Evolutionary conservation across 2,329 filamentous ascomycete species (phyloP).

Genomic region (Pseudogymnoascus sp.): DNA sequence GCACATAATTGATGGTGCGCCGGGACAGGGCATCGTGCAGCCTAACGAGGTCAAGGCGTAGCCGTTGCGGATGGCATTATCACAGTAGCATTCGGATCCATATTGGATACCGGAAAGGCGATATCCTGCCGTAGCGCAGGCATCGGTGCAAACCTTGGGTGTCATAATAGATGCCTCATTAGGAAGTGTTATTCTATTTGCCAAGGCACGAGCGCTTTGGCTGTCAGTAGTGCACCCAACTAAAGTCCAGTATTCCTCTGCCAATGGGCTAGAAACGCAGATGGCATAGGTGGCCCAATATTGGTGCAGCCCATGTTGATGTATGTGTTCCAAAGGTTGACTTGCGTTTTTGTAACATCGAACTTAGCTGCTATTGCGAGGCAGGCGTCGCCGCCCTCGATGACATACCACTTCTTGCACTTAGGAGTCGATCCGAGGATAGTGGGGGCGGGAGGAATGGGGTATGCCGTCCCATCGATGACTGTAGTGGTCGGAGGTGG

Average conservation of each 20-base stretch:
- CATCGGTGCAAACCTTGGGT: neutral
- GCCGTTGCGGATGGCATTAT: neutral
- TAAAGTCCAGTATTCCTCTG: neutral
- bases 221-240: neutral
- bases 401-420: constrained; percentile 6
- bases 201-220: neutral
- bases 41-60: neutral
- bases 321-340: constrained; percentile 7
- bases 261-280: constrained; percentile 2
- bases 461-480: constrained; percentile 2
- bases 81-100: neutral
- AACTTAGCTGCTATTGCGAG: neutral
- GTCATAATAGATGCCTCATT: constrained; percentile 11
- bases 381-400: neutral
- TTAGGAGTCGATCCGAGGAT: neutral
- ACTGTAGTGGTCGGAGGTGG: neutral
- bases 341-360: neutral
- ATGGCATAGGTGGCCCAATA: neutral
- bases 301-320: constrained; percentile 2
- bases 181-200: neutral
- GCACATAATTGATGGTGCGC: constrained; percentile 12
- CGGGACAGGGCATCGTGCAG: constrained; percentile 14
- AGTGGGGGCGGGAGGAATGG: neutral
- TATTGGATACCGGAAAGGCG: neutral
- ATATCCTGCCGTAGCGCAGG: neutral